A percentile compares a stretch with the other conserved stretches of the same genome.
Evolutionary conservation across 106 monocot species (phyloP).

Genomic region (Allium cepa): DNA sequence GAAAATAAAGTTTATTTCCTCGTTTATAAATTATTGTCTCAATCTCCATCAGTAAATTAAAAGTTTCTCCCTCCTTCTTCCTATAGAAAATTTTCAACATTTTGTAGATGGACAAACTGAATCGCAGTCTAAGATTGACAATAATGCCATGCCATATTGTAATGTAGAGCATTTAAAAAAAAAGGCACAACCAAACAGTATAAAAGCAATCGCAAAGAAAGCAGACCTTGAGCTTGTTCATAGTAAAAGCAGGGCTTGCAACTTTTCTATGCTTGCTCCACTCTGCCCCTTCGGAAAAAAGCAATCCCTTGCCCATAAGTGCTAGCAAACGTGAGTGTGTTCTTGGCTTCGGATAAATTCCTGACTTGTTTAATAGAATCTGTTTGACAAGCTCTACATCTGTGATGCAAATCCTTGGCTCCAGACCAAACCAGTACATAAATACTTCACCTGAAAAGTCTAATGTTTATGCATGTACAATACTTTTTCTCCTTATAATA

Average conservation of each 20-base stretch:
- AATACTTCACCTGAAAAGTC: conserved; percentile 16
- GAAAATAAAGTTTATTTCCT: too few relatives aligned
- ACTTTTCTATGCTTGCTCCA: conserved; percentile 47
- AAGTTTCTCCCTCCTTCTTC: too few relatives aligned
- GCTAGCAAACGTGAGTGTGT: neutral
- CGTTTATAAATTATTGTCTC: too few relatives aligned
- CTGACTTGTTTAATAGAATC: conserved; percentile 38
- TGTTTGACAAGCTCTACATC: conserved; percentile 40
- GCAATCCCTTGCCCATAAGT: conserved; percentile 40
- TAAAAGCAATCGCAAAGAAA: neutral
- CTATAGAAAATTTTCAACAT: too few relatives aligned
- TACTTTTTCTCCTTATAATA: too few relatives aligned
- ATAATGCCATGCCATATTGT: neutral
- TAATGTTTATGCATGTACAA: too few relatives aligned
- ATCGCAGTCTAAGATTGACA: neutral
- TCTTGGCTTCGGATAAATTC: conserved; percentile 23
- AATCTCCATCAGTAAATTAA: too few relatives aligned
- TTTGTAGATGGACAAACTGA: neutral
- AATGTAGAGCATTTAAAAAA: neutral
- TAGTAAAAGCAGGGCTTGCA: conserved; percentile 47
- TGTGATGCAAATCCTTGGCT: conserved; percentile 25
- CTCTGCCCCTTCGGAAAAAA: conserved; percentile 27
- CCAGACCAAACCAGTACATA: conserved; percentile 30
- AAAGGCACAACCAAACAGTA: neutral
- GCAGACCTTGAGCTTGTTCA: conserved; percentile 55